Evolutionary conservation across 2,329 filamentous ascomycete species (phyloP).

Genomic region (Didymella pomorum): DNA sequence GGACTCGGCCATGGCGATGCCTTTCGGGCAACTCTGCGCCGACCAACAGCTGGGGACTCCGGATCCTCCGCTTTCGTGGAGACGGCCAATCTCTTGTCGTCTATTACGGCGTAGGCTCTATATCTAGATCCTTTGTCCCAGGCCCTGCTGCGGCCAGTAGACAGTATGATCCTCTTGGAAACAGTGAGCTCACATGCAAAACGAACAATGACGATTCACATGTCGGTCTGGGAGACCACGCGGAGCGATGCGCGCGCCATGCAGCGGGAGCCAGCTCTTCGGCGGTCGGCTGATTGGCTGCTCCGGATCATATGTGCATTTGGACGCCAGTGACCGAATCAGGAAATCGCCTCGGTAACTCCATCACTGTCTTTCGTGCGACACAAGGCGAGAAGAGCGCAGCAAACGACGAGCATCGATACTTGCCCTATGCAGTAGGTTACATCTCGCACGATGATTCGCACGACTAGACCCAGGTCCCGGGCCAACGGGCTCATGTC

Average conservation of each 20-base stretch:
- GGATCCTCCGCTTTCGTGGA: constrained; percentile 17
- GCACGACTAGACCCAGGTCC: constrained; percentile 3
- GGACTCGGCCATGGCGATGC: constrained; percentile 13
- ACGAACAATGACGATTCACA: constrained; percentile 23
- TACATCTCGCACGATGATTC: not conserved
- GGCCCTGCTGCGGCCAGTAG: not conserved
- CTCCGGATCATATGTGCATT: constrained; percentile 1
- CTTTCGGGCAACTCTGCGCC: constrained; percentile 15
- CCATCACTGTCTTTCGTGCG: not conserved
- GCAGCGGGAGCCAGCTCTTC: constrained; percentile 23
- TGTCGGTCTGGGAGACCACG: constrained; percentile 25
- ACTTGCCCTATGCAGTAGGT: constrained; percentile 12
- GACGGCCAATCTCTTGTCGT: constrained; percentile 11
- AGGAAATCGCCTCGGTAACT: constrained; percentile 14
- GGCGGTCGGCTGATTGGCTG: constrained; percentile 22
- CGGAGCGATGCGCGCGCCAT: constrained; percentile 25
- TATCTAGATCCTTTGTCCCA: not conserved
- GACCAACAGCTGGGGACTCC: constrained; percentile 14
- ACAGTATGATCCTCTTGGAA: not conserved
- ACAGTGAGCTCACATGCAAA: constrained; percentile 19
- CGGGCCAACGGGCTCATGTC: constrained; percentile 2
- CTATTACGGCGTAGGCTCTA: not conserved
- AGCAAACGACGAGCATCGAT: not conserved
- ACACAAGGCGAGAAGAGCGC: not conserved
- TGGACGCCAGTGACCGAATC: not conserved